Base-by-base conservation (phyloP, 2,329 filamentous ascomycete genomes). In the Trichophyton verrucosum region DNA sequence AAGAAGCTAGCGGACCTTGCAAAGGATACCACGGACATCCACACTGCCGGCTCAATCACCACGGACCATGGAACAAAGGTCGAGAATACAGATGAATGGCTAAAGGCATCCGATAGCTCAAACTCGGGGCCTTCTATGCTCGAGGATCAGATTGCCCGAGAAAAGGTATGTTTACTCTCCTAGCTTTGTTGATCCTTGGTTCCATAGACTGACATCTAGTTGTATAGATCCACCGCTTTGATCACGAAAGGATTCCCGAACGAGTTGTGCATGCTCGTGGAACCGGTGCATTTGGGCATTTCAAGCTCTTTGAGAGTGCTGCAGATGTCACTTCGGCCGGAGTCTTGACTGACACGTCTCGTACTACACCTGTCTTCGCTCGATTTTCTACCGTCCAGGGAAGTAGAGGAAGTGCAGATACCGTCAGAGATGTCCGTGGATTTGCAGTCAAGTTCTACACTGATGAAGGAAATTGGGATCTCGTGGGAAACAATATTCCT, bases 391-490 rank as follows among this genome's bases (percentile, higher is more conserved):
- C 89, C 0, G 88, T 89, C 0, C 78, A 88, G 1, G 87, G 87
- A 5, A 88, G 84, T 69, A 81, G 85, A 38, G 89, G 88, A 11
- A 88, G 85, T 58, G 86, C 88, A 4, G 89, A 94, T 69, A 91
- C 87, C 0, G 88, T 91, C 0, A 82, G 89, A n/a, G 88, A 94
- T 76, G 86, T 91, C 1, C 83, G 88, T 42, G 88, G 89, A 1
- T 94, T 92, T 64, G 87, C 88, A 0, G 74, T 89, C 64, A 89
- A 89, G 72, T 84, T 89, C 68, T 91, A 91, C 69, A 91, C 88
- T 0, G 76, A 87, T 0, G 87, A 91, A 67, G 88, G 87, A 3
- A 90, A 88, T 66, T 89, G 85, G 83, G 86, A 89, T 64, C 77
- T 88, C 33, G 84, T 88, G 1, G 86, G 85, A 38, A 89, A 90